A percentile compares a stretch with the other conserved stretches of the same genome.
phyloP scores from a whole-genome alignment of 1,139 yeast species.

The Yamadazyma sp. region DNA sequence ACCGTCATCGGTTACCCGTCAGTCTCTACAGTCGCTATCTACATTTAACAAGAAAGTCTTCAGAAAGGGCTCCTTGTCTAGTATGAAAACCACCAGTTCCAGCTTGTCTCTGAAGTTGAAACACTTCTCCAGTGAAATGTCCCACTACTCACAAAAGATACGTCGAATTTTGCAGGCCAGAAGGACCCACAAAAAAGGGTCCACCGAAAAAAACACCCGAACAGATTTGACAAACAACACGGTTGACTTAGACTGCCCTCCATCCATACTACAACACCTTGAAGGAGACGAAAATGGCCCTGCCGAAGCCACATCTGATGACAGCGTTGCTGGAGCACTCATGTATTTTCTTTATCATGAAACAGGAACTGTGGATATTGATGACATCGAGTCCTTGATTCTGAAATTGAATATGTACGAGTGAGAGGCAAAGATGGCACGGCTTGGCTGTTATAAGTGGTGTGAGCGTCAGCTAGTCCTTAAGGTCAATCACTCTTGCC shows the following conservation, averaged over 20 bases:
- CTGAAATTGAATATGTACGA: slow-evolving; percentile 1
- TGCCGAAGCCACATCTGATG: background rate
- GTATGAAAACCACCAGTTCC: background rate
- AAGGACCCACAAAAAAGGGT: background rate
- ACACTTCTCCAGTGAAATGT: background rate
- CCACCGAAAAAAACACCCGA: background rate
- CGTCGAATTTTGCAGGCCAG: background rate
- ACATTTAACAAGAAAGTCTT: background rate
- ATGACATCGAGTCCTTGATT: background rate
- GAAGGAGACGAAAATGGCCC: background rate
- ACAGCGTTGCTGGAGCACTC: slow-evolving; percentile 1
- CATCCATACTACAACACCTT: background rate
- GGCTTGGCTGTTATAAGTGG: too few relatives aligned
- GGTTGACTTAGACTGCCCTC: background rate
- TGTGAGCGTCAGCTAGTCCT: too few relatives aligned
- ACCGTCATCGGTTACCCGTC: background rate
- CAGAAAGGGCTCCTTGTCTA: background rate
- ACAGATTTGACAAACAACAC: background rate
- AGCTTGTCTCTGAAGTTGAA: background rate
- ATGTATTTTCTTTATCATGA: slow-evolving; percentile 1
- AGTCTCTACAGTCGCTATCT: background rate
- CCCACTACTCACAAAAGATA: background rate
- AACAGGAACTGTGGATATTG: background rate
- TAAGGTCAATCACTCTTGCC: too few relatives aligned
- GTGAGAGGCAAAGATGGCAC: background rate